These are phyloP conservation scores for Gyrodon lividus DNA, from an alignment of 768 basidiomycete genomes.

Conservation along the genomic window DNA sequence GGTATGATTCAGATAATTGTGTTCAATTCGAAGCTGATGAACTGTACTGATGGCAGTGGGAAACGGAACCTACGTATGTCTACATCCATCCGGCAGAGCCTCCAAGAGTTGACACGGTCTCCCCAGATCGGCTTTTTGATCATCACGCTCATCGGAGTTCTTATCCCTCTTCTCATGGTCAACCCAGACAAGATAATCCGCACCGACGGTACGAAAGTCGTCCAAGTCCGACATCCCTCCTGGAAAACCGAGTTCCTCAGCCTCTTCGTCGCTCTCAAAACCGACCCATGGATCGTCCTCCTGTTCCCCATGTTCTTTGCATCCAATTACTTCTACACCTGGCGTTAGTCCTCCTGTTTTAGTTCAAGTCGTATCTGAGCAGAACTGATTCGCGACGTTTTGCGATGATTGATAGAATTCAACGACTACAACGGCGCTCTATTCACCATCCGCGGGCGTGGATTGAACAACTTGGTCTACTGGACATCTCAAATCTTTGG, in stretches of 20 bases:
- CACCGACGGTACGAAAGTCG: constrained; percentile 69
- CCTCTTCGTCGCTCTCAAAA: constrained; percentile 63
- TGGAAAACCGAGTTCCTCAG: constrained; percentile 75
- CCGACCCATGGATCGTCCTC: constrained; percentile 70
- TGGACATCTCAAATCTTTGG: constrained; percentile 80
- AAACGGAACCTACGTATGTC: constrained; percentile 73
- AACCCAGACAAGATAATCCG: constrained; percentile 73
- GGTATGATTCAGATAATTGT: constrained; percentile 16
- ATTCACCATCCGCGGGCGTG: constrained; percentile 79
- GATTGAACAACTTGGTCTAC: constrained; percentile 77
- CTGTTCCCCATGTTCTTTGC: constrained; percentile 86
- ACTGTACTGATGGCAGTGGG: constrained; percentile 40
- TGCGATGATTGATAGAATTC: constrained; percentile 52
- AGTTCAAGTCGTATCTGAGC: neutral
- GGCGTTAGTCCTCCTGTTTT: constrained; percentile 51
- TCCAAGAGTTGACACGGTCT: neutral
- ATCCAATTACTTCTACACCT: constrained; percentile 83
- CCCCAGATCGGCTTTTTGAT: constrained; percentile 73
- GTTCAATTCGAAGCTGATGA: neutral
- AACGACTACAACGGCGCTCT: constrained; percentile 76
- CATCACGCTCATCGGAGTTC: constrained; percentile 65
- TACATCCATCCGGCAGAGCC: neutral
- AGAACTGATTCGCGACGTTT: neutral
- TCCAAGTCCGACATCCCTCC: constrained; percentile 58
- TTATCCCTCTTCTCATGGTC: constrained; percentile 65